phyloP scores from a whole-genome alignment of 2,329 filamentous ascomycete genomes.

The Tolypocladium endophyticum region DNA sequence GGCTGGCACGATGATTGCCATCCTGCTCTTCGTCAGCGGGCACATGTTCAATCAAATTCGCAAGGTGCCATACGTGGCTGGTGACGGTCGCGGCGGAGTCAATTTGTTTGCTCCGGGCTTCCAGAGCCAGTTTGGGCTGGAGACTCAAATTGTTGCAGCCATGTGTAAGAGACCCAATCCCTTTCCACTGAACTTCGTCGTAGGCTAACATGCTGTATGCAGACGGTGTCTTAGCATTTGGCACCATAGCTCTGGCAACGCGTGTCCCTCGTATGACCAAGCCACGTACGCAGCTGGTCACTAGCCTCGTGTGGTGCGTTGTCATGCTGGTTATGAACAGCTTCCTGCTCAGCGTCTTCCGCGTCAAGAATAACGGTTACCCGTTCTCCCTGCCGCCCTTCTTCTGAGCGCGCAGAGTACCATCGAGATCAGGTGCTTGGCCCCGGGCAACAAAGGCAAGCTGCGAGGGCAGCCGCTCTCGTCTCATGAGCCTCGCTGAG shows the following conservation, averaged over 20 bases:
- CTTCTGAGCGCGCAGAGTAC: slow-evolving; percentile 30
- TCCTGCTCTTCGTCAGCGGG: slow-evolving; percentile 87
- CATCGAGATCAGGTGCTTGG: neutral
- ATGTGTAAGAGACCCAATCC: slow-evolving; percentile 60
- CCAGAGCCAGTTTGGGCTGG: slow-evolving; percentile 85
- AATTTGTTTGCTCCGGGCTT: slow-evolving; percentile 88
- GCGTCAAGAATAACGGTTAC: slow-evolving; percentile 89
- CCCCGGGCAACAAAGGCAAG: neutral
- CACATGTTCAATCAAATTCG: slow-evolving; percentile 99
- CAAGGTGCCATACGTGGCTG: slow-evolving; percentile 84
- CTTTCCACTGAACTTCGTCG: neutral
- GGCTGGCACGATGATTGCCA: slow-evolving; percentile 73
- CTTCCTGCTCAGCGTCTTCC: slow-evolving; percentile 88
- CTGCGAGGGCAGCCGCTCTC: neutral
- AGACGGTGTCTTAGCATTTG: slow-evolving; percentile 70
- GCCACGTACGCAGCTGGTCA: slow-evolving; percentile 65
- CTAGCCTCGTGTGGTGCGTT: slow-evolving; percentile 68
- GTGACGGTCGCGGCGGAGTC: slow-evolving; percentile 75
- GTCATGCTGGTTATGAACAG: slow-evolving; percentile 80
- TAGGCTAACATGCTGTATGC: slow-evolving; percentile 22
- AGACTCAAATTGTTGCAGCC: slow-evolving; percentile 89
- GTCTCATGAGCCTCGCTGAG: neutral
- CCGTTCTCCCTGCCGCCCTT: slow-evolving; percentile 93
- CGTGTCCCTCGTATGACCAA: slow-evolving; percentile 87
- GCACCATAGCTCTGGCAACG: slow-evolving; percentile 79